Evolutionary conservation across 768 basidiomycete genomes (phyloP), one percentile per base, ranked within the genome.

Genomic region (Suillus ampliporus): DNA sequence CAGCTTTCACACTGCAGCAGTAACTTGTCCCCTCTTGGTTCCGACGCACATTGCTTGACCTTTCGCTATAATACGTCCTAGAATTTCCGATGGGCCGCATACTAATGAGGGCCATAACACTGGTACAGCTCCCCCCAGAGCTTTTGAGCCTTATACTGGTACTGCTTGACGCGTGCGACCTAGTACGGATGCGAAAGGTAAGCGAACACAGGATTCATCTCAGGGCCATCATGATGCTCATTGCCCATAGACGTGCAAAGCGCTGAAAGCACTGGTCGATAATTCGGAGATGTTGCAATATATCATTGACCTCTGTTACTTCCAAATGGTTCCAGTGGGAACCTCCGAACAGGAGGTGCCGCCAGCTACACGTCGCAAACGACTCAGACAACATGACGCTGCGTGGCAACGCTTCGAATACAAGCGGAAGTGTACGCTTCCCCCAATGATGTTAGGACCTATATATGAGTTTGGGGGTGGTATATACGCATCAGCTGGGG

Each of bases 391-490:
- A 13, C 74, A 81, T 50, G 84, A 86, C 69, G 65, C 71, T 19
- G 79, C 79, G n/a, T 87, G 86, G 86, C 79, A 79, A 60, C 74
- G 73, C 9, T 68, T 85, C 26, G 68, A 71, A n/a, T 82, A 79
- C 76, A 81, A 74, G 58, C 71, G 70, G 57, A 71, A 72, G 8
- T 75, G 77, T 63, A 76, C 71, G n/a, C 69, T 84, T 40, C 70
- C 76, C 4, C 67, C 83, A 5, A 80, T 81, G 0, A 78, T 79
- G 10, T 79, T 82, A 1, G 83, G 82, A 5, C 79, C 80, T 0
- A 78, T 84, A 2, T 85, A 84, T 66, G 83, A 85, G 62, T 84
- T 85, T 67, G 75, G 78, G 5, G 82, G 82, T 10, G 84, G 83
- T 1, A 67, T 83, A 28, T 86, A 85, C 68, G 84, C 79, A 1